These are phyloP conservation scores for Podaxis pistillaris DNA, from an alignment of 768 basidiomycete genomes.

Conservation along the genomic window DNA sequence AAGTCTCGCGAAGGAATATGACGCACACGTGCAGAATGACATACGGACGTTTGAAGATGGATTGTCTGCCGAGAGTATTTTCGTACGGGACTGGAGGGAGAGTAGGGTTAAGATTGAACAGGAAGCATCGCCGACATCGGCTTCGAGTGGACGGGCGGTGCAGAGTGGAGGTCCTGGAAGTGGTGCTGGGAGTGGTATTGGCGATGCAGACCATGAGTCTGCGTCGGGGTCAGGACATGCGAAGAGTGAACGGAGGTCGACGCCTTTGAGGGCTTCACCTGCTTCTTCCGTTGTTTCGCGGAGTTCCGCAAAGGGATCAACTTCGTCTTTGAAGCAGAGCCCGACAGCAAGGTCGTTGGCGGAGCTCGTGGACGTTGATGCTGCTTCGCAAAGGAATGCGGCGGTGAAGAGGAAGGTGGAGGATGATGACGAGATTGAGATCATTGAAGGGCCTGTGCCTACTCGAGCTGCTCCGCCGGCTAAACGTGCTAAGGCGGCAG, in stretches of 20 bases:
- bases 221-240: slow-evolving; percentile 15
- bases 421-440: slow-evolving; percentile 51
- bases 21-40: slow-evolving; percentile 39
- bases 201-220: slow-evolving; percentile 22
- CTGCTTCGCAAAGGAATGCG: slow-evolving; percentile 23
- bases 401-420: slow-evolving; percentile 51
- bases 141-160: slow-evolving; percentile 21
- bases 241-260: slow-evolving; percentile 17
- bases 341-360: slow-evolving; percentile 42
- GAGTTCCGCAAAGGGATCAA: slow-evolving; percentile 47
- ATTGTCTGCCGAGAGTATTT: slow-evolving; percentile 58
- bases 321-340: slow-evolving; percentile 47
- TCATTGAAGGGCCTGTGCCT: slow-evolving; percentile 44
- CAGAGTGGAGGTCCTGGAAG: slow-evolving; percentile 9
- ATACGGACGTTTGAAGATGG: slow-evolving; percentile 67
- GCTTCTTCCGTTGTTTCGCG: slow-evolving; percentile 42
- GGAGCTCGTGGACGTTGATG: slow-evolving; percentile 44
- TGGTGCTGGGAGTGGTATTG: slow-evolving; percentile 7
- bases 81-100: slow-evolving; percentile 77
- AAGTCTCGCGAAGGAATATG: slow-evolving; percentile 25
- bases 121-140: slow-evolving; percentile 23
- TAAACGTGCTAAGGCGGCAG: slow-evolving; percentile 33
- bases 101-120: slow-evolving; percentile 49
- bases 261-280: slow-evolving; percentile 35
- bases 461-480: slow-evolving; percentile 18